Conservation (phyloP, 805 yeast genomes). For the Debaryomyces hansenii region DNA sequence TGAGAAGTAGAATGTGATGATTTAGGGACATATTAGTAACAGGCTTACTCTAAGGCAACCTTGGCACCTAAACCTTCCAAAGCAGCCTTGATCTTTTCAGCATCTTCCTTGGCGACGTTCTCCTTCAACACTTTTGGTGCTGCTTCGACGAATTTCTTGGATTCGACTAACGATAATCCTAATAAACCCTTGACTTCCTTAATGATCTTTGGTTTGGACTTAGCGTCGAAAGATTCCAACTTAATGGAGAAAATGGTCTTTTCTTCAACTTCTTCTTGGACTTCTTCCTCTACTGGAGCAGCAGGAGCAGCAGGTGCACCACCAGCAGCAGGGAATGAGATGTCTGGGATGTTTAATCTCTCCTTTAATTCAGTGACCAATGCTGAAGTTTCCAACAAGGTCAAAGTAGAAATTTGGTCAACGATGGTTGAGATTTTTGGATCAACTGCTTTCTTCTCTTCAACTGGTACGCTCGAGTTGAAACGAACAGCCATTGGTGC, state of each 20-base stretch:
- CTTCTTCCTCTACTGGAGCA: conserved; percentile 72
- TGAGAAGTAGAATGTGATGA: neutral
- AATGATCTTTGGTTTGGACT: conserved; percentile 94
- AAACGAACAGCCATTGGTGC: conserved; percentile 37
- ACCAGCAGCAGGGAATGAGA: conserved; percentile 75
- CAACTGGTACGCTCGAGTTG: conserved; percentile 45
- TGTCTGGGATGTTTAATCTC: conserved; percentile 90
- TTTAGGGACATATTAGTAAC: neutral
- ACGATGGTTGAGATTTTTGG: conserved; percentile 88
- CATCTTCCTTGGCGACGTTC: conserved; percentile 95
- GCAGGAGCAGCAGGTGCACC: conserved; percentile 57
- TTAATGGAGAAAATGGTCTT: conserved; percentile 90
- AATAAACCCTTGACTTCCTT: conserved; percentile 92
- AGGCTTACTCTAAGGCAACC: conserved; percentile 71
- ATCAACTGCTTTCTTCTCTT: conserved; percentile 57
- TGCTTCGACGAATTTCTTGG: conserved; percentile 95
- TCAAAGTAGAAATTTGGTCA: conserved; percentile 84
- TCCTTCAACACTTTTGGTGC: conserved; percentile 97
- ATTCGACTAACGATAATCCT: conserved; percentile 91
- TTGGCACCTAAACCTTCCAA: conserved; percentile 96
- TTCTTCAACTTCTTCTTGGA: conserved; percentile 79
- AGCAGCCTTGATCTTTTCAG: conserved; percentile 91
- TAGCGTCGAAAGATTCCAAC: conserved; percentile 91
- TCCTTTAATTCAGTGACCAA: conserved; percentile 77
- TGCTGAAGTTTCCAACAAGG: conserved; percentile 90